Base-by-base conservation (phyloP, 176 grass and related monocot genomes). In the Microstegium vimineum region DNA sequence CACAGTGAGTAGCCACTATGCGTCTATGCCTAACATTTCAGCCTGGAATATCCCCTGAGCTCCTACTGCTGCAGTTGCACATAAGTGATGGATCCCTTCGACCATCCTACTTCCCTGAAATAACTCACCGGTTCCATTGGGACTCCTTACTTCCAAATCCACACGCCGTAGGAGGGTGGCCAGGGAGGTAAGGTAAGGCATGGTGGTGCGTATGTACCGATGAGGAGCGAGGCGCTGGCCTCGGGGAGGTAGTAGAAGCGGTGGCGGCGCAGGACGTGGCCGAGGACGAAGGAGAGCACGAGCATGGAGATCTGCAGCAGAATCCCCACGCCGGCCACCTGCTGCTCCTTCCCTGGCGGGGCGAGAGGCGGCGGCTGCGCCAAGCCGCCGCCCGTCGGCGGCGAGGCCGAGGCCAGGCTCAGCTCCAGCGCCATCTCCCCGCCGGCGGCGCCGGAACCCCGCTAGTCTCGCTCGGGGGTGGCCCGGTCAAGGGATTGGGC, bases 221-320 rank as follows among this genome's bases (percentile, higher is more conserved):
- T 99, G 67, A 99, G 91, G 73, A 99, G 96, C 26, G 96, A 99
- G 32, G 93, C 96, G 49, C 96, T 99, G 82, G 96, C 96, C 84
- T 99, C 96, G 8, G 96, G n/a, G 76, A 99, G 84, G 87, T 99
- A 95, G 96, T 99, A 99, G 82, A 99, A 91, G 46, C 76, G 88
- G 85, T 85, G 93, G 80, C 96, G 96, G 59, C 96, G 92, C 47
- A 99, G 91, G 65, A 99, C 91, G 74, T 99, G 96, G 20, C 96
- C 96, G n/a, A 99, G 83, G 57, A 99, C 96, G 82, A 99, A 99
- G 79, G 96, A 93, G 75, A 99, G 96, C 54, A 99, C 93, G 61
- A 99, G 93, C 91, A 99, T 89, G 61, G 91, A 93, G 60, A 99
- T 99, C 96, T 99, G 96, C 34, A 99, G 86, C 38, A 99, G 91